Evolutionary conservation across 2,329 filamentous ascomycete species (phyloP).

Genomic region (Epichloe amarillans): DNA sequence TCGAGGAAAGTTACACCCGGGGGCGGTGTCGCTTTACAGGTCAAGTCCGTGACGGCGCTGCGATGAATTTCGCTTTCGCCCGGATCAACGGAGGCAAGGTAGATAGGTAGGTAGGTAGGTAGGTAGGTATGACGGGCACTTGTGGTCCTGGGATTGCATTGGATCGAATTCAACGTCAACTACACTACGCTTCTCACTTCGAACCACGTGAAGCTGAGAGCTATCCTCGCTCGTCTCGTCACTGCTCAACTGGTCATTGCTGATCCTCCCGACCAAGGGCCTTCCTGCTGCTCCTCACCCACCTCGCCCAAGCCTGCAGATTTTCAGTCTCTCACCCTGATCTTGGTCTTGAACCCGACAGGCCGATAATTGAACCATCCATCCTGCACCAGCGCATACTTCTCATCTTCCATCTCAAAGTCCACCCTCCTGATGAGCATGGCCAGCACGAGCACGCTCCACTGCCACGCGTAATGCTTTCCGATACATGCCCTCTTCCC

Average conservation of each 20-base stretch:
- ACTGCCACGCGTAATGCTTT: constrained; percentile 35
- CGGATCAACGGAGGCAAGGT: not conserved
- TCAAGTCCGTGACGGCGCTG: too few relatives aligned
- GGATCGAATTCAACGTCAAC: too few relatives aligned
- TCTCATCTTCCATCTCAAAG: constrained; percentile 28
- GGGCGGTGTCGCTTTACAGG: not conserved
- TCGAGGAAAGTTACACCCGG: too few relatives aligned
- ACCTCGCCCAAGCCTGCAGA: not conserved
- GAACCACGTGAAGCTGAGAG: too few relatives aligned
- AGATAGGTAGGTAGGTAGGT: not conserved
- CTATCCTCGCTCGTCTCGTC: too few relatives aligned
- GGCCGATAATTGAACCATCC: constrained; percentile 41
- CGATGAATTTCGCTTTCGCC: not conserved
- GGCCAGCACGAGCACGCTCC: constrained; percentile 27
- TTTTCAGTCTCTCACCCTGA: constrained; percentile 21
- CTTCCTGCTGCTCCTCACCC: not conserved
- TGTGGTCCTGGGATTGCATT: too few relatives aligned
- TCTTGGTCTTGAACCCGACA: constrained; percentile 29
- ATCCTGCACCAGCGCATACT: constrained; percentile 30
- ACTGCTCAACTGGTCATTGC: not conserved
- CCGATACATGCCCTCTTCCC: constrained; percentile 39
- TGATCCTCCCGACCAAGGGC: not conserved
- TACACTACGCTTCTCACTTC: too few relatives aligned
- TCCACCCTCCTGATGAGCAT: constrained; percentile 31
- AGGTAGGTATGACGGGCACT: too few relatives aligned